Percentiles rank a stretch among this genome's conserved stretches.
Evolutionary conservation across 2,329 filamentous ascomycete genomes (phyloP).

Genomic region (Colletotrichum destructivum): DNA sequence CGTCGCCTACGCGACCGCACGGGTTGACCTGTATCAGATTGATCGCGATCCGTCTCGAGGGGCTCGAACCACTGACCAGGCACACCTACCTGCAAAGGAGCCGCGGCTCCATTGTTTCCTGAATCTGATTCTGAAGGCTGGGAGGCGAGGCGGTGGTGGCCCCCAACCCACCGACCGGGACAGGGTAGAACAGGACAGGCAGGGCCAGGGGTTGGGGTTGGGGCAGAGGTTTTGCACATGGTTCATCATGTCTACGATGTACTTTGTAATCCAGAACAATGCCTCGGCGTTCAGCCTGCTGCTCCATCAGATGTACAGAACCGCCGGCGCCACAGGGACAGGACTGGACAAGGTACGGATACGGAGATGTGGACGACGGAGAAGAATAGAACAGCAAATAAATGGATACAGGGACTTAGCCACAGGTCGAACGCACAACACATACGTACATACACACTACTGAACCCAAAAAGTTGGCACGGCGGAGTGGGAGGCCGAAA

Average conservation of each 20-base stretch:
- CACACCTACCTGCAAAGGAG: background rate
- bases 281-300: conserved; percentile 5
- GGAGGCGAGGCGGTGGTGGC: conserved; percentile 2
- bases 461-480: conserved; percentile 33
- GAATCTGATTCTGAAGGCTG: conserved; percentile 9
- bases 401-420: background rate
- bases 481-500: background rate
- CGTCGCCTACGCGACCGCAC: conserved; percentile 31
- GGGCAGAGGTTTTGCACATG: background rate
- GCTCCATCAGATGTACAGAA: too few relatives aligned
- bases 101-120: conserved; percentile 23
- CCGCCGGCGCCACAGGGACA: background rate
- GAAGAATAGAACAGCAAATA: background rate
- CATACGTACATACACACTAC: background rate
- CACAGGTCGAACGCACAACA: background rate
- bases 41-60: conserved; percentile 16
- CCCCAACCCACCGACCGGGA: conserved; percentile 6
- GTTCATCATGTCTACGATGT: background rate
- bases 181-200: background rate
- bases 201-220: too few relatives aligned
- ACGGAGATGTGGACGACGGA: background rate
- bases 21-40: conserved; percentile 33
- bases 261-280: background rate
- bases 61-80: conserved; percentile 28
- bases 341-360: background rate